A percentile compares a stretch with the other conserved stretches of the same genome.
phyloP scores from a whole-genome alignment of 192 early-diverging fungal species.

The Jimgerdemannia flammicorona region DNA sequence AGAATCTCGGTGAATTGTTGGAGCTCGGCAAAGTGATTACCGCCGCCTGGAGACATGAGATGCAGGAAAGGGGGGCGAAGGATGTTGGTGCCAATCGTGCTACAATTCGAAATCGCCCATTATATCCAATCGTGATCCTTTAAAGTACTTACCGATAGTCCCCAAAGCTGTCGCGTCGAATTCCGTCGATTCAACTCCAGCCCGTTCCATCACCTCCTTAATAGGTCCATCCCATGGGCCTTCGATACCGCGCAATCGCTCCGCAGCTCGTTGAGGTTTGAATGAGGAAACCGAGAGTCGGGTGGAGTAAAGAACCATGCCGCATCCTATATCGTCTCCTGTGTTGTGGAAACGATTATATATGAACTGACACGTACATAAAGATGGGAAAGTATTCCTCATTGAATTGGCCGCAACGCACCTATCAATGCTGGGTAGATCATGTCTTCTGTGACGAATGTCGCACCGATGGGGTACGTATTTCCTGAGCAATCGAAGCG shows the following conservation, averaged over 20 bases:
- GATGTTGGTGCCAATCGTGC: too few relatives aligned
- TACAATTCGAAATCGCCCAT: too few relatives aligned
- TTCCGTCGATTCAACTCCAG: constrained; percentile 24
- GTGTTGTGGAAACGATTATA: too few relatives aligned
- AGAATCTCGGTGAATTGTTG: constrained; percentile 32
- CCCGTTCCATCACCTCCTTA: constrained; percentile 23
- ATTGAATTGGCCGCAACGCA: too few relatives aligned
- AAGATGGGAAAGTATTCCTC: too few relatives aligned
- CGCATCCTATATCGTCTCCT: constrained; percentile 37
- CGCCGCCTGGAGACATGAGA: constrained; percentile 47
- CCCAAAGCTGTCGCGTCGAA: constrained; percentile 36
- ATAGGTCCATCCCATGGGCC: constrained; percentile 39
- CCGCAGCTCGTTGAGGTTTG: constrained; percentile 36
- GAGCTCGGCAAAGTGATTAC: constrained; percentile 64
- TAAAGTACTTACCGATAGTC: constrained; percentile 24
- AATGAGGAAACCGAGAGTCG: constrained; percentile 21
- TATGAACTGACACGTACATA: too few relatives aligned
- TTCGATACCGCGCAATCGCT: constrained; percentile 32
- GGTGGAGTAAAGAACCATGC: constrained; percentile 48
- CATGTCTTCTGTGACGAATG: constrained; percentile 38
- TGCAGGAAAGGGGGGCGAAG: too few relatives aligned
- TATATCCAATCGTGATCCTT: too few relatives aligned
- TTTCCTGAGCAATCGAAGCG: constrained; percentile 13
- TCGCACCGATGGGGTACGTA: constrained; percentile 42
- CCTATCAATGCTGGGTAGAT: constrained; percentile 59